These are phyloP conservation scores for Trapa bicornis DNA, from an alignment of 345 rosid genomes.

Conservation along the genomic window DNA sequence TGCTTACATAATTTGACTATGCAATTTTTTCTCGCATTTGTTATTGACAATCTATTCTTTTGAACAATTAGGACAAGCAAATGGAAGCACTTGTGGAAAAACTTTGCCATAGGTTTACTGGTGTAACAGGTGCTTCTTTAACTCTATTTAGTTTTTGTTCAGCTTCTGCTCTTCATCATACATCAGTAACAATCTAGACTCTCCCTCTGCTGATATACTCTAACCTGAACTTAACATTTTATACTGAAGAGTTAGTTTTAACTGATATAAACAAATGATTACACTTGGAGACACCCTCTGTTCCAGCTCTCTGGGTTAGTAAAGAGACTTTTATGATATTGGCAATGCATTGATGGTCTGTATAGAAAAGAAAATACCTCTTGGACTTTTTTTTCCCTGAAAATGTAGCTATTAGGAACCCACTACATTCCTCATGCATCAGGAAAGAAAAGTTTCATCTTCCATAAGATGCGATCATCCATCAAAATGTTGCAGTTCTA, in stretches of 20 bases:
- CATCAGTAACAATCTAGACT: background rate
- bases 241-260: background rate
- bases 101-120: slow-evolving; percentile 91
- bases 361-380: too few relatives aligned
- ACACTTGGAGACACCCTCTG: too few relatives aligned
- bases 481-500: too few relatives aligned
- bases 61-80: slow-evolving; percentile 68
- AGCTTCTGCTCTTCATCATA: background rate
- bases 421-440: background rate
- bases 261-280: background rate
- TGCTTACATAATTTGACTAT: background rate
- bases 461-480: background rate
- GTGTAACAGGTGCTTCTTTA: slow-evolving; percentile 58
- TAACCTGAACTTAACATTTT: background rate
- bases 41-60: slow-evolving; percentile 1
- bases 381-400: too few relatives aligned
- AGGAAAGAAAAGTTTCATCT: background rate
- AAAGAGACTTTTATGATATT: too few relatives aligned
- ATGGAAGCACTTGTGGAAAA: slow-evolving; percentile 97
- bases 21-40: background rate
- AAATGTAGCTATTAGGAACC: too few relatives aligned
- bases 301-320: too few relatives aligned
- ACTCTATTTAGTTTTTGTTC: background rate
- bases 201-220: background rate
- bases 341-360: too few relatives aligned